A percentile compares a stretch with the other conserved stretches of the same genome.
phyloP scores from a whole-genome alignment of 2,329 filamentous ascomycete species.

The Macrophomina phaseolina region DNA sequence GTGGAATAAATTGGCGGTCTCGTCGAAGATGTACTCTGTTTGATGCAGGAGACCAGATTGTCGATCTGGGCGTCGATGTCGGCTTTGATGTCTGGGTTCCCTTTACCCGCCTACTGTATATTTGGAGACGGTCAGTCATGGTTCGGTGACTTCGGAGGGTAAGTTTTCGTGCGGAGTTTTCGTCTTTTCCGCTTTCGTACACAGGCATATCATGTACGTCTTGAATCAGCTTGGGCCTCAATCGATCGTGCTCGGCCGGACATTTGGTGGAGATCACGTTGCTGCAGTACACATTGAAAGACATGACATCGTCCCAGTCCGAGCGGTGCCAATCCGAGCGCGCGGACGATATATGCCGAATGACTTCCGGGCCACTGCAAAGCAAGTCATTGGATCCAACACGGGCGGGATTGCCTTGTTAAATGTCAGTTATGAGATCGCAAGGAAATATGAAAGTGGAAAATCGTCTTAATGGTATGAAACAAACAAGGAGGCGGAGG shows the following conservation, averaged over 20 bases:
- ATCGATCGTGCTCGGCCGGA: constrained; percentile 52
- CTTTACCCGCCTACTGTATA: constrained; percentile 63
- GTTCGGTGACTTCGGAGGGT: too few species aligned
- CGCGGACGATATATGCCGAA: constrained; percentile 50
- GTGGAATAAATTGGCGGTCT: constrained; percentile 40
- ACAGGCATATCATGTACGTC: constrained; percentile 44
- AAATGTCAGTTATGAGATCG: background rate
- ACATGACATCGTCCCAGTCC: constrained; percentile 49
- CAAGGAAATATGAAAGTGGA: too few species aligned
- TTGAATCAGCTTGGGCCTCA: constrained; percentile 56
- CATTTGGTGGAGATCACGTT: constrained; percentile 61
- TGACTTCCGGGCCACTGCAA: constrained; percentile 55
- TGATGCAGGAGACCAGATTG: constrained; percentile 88
- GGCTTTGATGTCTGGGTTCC: constrained; percentile 83
- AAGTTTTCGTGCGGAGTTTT: background rate
- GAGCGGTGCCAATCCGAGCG: constrained; percentile 49
- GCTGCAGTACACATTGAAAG: constrained; percentile 60
- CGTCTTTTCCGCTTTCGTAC: constrained; percentile 11
- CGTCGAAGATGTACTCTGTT: constrained; percentile 58
- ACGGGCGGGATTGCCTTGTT: constrained; percentile 48
- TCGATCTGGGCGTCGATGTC: constrained; percentile 93
- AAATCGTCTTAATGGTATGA: too few species aligned
- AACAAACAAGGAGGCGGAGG: too few species aligned
- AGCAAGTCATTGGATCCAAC: constrained; percentile 57
- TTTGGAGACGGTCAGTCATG: too few species aligned